Evolutionary conservation across 2,329 filamentous ascomycete genomes (phyloP), one percentile per base, ranked within the genome.

Genomic region (Hypoxylon sp.): DNA sequence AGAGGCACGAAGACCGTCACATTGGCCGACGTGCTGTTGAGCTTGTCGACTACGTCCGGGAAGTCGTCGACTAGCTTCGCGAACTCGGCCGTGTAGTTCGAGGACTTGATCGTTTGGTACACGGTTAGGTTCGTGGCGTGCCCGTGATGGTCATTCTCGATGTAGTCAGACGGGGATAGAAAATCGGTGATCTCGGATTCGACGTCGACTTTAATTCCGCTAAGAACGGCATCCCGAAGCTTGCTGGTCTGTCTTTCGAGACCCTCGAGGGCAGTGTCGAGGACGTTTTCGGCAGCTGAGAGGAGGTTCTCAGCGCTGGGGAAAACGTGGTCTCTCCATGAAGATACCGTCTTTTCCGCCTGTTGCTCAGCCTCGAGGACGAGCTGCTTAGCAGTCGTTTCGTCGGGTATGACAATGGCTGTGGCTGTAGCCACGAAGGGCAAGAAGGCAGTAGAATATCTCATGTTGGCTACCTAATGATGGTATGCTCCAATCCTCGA

Each of bases 1-100:
- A 87, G 89, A 0, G 94, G 94, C 1, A 92, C 91, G 74, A 97
- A 97, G 55, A 96, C 80, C 0, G 94, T 97, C 75, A 91, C 88
- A 79, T 95, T 94, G 21, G 87, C 83, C 36, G 86, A 81, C 1
- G 92, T 95, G 75, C 87, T 87, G 80, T 97, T 96, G 28, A 98
- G 86, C 2, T 89, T 78, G 59, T 91, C 79, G 36, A 95, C 89
- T 0, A 97, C 82, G 57, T 93, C 88, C 0, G 89, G 85, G 76
- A 92, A 90, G 67, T 93, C 85, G 67, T 91, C 85, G 72, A 97
- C 86, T n/a, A 94, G 82, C 76, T 91, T 87, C 28, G 91, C 89
- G 48, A 97, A 90, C 78, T 90, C 91, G 52, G 88, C 91, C 1
- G 93, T 94, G 80, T 93, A 87, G 74, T 94, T 91, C 82, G 87